phyloP scores from a whole-genome alignment of 352 stramenopile species.

The Phytophthora ohioensis region DNA sequence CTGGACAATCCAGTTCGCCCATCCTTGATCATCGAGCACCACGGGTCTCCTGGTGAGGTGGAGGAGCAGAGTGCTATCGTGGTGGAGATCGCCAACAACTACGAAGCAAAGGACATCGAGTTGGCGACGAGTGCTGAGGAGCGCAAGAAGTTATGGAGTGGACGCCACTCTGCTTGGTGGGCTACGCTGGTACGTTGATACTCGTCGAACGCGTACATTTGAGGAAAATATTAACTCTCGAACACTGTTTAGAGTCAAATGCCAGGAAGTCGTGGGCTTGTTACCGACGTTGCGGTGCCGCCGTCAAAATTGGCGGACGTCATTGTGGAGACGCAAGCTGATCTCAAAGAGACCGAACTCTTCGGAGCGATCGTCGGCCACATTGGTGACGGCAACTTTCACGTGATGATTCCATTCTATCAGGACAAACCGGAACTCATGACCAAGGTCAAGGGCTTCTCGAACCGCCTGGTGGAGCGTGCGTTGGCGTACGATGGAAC shows the following conservation, averaged over 20 bases:
- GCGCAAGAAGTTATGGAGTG: constrained; percentile 80
- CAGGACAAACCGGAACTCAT: constrained; percentile 85
- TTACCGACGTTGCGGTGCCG: constrained; percentile 97
- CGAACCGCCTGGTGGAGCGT: constrained; percentile 72
- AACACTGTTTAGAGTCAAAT: constrained; percentile 63
- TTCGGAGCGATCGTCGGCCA: constrained; percentile 93
- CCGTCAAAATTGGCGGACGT: constrained; percentile 93
- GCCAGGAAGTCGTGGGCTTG: constrained; percentile 77
- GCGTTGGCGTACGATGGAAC: constrained; percentile 92
- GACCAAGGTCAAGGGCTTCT: constrained; percentile 87
- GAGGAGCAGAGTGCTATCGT: constrained; percentile 88
- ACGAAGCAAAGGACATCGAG: constrained; percentile 78
- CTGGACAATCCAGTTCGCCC: constrained; percentile 77
- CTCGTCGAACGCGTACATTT: background rate
- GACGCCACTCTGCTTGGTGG: constrained; percentile 85
- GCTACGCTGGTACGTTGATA: constrained; percentile 65
- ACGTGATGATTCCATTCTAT: constrained; percentile 95
- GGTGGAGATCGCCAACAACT: constrained; percentile 87
- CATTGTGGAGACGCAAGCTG: constrained; percentile 91
- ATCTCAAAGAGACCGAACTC: constrained; percentile 88
- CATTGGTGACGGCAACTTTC: constrained; percentile 97
- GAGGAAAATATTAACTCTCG: background rate
- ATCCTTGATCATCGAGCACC: constrained; percentile 96
- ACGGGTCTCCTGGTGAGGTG: constrained; percentile 77
- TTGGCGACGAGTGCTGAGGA: constrained; percentile 73